phyloP scores from a whole-genome alignment of 257 asterid species.

The Solanum bukasovii region DNA sequence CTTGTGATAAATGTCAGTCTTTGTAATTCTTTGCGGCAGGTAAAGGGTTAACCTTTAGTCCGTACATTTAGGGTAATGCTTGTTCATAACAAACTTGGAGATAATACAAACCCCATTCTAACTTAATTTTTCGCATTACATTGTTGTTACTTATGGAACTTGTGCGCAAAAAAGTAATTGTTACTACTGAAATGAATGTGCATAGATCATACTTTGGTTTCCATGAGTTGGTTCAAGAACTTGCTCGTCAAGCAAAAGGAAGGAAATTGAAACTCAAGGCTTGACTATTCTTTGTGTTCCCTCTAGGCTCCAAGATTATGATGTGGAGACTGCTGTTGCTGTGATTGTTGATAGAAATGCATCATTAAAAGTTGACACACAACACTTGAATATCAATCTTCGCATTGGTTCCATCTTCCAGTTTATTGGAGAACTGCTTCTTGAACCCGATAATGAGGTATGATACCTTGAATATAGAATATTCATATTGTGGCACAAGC shows the following conservation, averaged over 20 bases:
- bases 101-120: background rate
- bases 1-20: background rate
- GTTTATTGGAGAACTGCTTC: constrained; percentile 77
- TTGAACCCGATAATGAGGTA: constrained; percentile 59
- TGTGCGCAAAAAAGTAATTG: background rate
- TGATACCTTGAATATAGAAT: background rate
- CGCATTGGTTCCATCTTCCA: constrained; percentile 62
- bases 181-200: background rate
- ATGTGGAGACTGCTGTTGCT: constrained; percentile 56
- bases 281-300: background rate
- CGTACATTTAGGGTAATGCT: background rate
- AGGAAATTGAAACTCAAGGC: background rate
- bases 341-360: constrained; percentile 59
- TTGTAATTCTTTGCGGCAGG: background rate
- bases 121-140: background rate
- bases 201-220: background rate
- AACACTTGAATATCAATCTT: constrained; percentile 51
- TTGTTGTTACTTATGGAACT: background rate
- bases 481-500: background rate
- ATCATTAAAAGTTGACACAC: constrained; percentile 52
- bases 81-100: background rate
- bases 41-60: background rate
- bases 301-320: constrained; percentile 63
- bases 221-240: background rate
- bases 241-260: background rate